phyloP scores from a whole-genome alignment of 495 filamentous ascomycete species.

The Sordaria brevicollis region DNA sequence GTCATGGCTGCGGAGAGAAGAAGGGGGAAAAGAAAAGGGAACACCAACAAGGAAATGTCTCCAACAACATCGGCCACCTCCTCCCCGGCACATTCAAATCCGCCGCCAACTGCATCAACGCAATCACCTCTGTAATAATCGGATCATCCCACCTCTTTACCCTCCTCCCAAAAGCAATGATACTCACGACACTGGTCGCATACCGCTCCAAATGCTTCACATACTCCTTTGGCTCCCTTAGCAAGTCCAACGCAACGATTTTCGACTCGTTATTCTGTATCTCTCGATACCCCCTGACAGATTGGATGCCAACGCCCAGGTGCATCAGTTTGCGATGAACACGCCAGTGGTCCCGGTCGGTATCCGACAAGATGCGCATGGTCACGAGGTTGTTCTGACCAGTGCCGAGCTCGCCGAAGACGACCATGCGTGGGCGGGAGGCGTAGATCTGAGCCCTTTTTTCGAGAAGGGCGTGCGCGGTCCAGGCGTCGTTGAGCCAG shows the following conservation, averaged over 20 bases:
- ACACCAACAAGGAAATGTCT: conserved; percentile 42
- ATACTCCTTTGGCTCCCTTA: conserved; percentile 38
- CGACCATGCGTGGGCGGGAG: conserved; percentile 43
- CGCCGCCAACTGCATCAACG: conserved; percentile 54
- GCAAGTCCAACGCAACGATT: conserved; percentile 41
- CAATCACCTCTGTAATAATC: conserved; percentile 51
- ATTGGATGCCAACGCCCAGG: conserved; percentile 48
- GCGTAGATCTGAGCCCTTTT: conserved; percentile 47
- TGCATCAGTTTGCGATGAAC: conserved; percentile 54
- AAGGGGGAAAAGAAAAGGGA: not conserved
- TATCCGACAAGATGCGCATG: conserved; percentile 37
- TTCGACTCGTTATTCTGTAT: conserved; percentile 53
- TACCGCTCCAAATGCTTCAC: conserved; percentile 56
- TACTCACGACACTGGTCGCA: conserved; percentile 53
- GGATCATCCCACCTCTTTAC: conserved; percentile 48
- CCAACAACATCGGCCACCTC: conserved; percentile 50
- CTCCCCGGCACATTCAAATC: conserved; percentile 55
- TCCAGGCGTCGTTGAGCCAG: conserved; percentile 57
- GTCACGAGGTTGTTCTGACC: conserved; percentile 50
- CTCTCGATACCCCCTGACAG: conserved; percentile 45
- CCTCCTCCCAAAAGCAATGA: conserved; percentile 51
- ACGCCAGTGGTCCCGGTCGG: conserved; percentile 49
- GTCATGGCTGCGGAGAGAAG: too few relatives aligned
- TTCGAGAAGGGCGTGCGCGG: conserved; percentile 44
- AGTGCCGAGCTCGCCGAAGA: conserved; percentile 49